Conservation (phyloP, 805 yeast species). For the Candida sanyiensis region DNA sequence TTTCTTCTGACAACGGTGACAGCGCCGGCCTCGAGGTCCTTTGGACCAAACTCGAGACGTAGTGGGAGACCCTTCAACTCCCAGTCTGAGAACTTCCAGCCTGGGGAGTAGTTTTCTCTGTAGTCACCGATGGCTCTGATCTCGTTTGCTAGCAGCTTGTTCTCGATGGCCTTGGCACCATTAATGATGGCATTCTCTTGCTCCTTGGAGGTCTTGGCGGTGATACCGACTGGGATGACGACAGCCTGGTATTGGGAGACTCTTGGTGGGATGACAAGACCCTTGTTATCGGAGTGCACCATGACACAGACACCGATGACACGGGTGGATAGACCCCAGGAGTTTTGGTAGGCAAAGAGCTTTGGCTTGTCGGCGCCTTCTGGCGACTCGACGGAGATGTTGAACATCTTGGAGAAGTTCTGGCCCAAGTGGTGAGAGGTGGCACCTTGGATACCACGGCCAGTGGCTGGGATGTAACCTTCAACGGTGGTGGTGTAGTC, state of each 20-base stretch:
- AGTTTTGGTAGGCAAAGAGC: slow-evolving; percentile 88
- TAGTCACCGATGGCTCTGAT: slow-evolving; percentile 80
- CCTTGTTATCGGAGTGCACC: slow-evolving; percentile 98
- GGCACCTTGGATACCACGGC: slow-evolving; percentile 99
- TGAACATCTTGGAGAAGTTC: slow-evolving; percentile 98
- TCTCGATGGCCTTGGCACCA: slow-evolving; percentile 68
- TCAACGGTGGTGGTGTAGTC: slow-evolving; percentile 92
- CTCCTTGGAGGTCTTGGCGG: slow-evolving; percentile 77
- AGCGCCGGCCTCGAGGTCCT: slow-evolving; percentile 75
- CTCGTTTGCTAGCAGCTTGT: slow-evolving; percentile 50
- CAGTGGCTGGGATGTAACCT: slow-evolving; percentile 96
- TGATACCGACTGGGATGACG: slow-evolving; percentile 91
- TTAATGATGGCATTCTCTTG: slow-evolving; percentile 62
- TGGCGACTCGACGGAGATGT: slow-evolving; percentile 93
- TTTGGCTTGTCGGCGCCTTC: slow-evolving; percentile 83
- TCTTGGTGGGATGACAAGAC: slow-evolving; percentile 95
- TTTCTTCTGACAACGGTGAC: slow-evolving; percentile 93
- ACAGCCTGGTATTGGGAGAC: slow-evolving; percentile 91
- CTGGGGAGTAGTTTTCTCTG: slow-evolving; percentile 93
- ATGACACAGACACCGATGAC: slow-evolving; percentile 99
- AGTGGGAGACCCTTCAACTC: slow-evolving; percentile 95
- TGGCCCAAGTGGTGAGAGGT: slow-evolving; percentile 97
- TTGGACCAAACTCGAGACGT: slow-evolving; percentile 94
- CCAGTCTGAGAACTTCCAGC: slow-evolving; percentile 98
- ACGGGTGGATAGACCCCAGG: slow-evolving; percentile 99